Evolutionary conservation across 352 stramenopile species (phyloP).

Genomic region (Phytopythium oedochilum): DNA sequence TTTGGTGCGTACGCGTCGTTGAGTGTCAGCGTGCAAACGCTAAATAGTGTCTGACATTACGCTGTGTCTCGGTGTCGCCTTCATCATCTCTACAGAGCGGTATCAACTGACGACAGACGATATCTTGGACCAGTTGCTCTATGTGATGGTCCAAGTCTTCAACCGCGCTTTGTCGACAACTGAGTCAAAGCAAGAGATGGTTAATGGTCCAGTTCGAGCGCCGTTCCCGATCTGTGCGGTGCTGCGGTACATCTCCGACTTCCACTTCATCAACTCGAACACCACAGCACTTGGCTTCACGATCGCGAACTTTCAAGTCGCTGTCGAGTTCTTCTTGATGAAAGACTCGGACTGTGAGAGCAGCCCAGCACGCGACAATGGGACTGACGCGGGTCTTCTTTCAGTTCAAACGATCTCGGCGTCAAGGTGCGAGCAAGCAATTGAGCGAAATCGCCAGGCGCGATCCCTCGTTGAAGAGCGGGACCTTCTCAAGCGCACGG

Average conservation of each 20-base stretch:
- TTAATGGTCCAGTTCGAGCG: not conserved
- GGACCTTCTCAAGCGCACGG: not conserved
- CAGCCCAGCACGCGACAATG: slow-evolving; percentile 11
- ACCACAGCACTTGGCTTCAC: slow-evolving; percentile 75
- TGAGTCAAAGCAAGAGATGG: not conserved
- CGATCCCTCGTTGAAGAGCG: not conserved
- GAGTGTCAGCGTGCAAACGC: not conserved
- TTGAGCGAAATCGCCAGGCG: slow-evolving; percentile 17
- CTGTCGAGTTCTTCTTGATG: slow-evolving; percentile 70
- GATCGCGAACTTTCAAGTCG: slow-evolving; percentile 78
- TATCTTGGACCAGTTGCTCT: slow-evolving; percentile 75
- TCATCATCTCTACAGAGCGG: slow-evolving; percentile 18
- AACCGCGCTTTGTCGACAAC: slow-evolving; percentile 14
- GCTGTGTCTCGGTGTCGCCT: not conserved
- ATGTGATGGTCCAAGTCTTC: slow-evolving; percentile 52
- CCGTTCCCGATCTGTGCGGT: slow-evolving; percentile 50
- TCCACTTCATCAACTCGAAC: slow-evolving; percentile 84
- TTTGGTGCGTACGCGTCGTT: slow-evolving; percentile 26
- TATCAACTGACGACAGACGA: slow-evolving; percentile 76
- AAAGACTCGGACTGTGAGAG: slow-evolving; percentile 25
- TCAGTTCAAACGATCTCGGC: slow-evolving; percentile 20
- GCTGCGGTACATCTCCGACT: slow-evolving; percentile 69
- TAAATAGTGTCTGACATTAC: not conserved
- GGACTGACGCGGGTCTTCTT: not conserved
- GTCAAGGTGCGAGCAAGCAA: slow-evolving; percentile 19